Percentiles rank a stretch among this genome's conserved stretches.
Conservation (phyloP, 2,329 filamentous ascomycete genomes). For the Ophiostoma piceae region DNA sequence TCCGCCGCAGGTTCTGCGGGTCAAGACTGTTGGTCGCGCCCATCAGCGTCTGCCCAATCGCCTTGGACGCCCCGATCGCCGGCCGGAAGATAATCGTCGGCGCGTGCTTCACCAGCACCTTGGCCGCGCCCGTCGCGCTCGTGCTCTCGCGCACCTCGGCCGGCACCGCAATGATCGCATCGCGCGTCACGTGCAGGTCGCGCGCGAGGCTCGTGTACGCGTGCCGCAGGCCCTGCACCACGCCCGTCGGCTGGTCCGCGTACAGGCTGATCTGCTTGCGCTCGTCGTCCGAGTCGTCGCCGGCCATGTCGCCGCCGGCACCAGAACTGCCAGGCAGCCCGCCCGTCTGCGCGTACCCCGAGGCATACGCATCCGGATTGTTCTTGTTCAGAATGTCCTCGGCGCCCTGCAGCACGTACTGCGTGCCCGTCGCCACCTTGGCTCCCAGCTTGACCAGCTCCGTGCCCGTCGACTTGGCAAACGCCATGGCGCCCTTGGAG, state of each 20-base stretch:
- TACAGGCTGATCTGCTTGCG: slow-evolving; percentile 82
- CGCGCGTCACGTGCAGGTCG: slow-evolving; percentile 78
- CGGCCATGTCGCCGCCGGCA: slow-evolving; percentile 37
- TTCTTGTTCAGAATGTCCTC: slow-evolving; percentile 65
- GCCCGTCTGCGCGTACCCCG: slow-evolving; percentile 25
- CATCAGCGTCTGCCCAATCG: slow-evolving; percentile 80
- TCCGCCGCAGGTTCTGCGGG: slow-evolving; percentile 69
- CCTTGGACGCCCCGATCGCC: slow-evolving; percentile 84
- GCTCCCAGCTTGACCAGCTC: slow-evolving; percentile 93
- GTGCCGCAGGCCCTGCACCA: slow-evolving; percentile 77
- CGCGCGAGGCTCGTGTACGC: slow-evolving; percentile 78
- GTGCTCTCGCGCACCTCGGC: slow-evolving; percentile 84
- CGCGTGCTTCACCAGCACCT: slow-evolving; percentile 70
- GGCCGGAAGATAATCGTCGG: slow-evolving; percentile 92
- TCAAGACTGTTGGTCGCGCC: slow-evolving; percentile 91
- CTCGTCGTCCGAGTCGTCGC: slow-evolving; percentile 59
- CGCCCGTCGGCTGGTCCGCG: slow-evolving; percentile 85
- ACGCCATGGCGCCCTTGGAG: slow-evolving; percentile 81
- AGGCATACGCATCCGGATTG: slow-evolving; percentile 20
- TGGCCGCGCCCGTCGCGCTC: slow-evolving; percentile 73
- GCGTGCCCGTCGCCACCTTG: slow-evolving; percentile 89
- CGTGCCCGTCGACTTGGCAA: slow-evolving; percentile 87
- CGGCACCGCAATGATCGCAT: slow-evolving; percentile 92
- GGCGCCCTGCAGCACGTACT: slow-evolving; percentile 83
- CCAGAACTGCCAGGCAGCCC: slow-evolving; percentile 31